phyloP scores from a whole-genome alignment of 345 rosid genomes.

The Melaleuca quinquenervia region DNA sequence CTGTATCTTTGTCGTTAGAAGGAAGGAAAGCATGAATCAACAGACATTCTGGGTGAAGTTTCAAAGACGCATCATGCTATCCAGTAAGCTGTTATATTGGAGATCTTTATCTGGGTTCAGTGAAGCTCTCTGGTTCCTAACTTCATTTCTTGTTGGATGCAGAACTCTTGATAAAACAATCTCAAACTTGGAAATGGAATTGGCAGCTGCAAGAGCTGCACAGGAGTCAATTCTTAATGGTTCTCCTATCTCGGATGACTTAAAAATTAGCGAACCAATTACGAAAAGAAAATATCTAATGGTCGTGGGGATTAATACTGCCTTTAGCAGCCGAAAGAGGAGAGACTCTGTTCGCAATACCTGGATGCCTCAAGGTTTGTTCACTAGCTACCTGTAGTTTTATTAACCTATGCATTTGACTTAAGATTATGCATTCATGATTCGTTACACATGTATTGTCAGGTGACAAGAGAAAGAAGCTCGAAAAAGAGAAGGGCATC shows the following conservation, averaged over 20 bases:
- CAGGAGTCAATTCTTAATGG: conserved; percentile 79
- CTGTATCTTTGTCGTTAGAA: conserved; percentile 14
- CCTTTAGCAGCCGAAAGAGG: conserved; percentile 90
- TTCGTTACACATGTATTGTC: not conserved
- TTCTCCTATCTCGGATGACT: conserved; percentile 60
- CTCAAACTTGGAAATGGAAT: conserved; percentile 70
- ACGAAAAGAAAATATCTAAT: conserved; percentile 63
- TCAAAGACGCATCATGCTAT: conserved; percentile 69
- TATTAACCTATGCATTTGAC: not conserved
- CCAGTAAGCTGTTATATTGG: conserved; percentile 35
- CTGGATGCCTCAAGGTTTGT: conserved; percentile 96
- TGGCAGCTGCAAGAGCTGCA: conserved; percentile 76
- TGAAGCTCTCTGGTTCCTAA: conserved; percentile 1
- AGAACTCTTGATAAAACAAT: conserved; percentile 78
- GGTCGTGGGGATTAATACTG: conserved; percentile 91
- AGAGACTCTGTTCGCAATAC: conserved; percentile 93
- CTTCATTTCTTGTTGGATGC: conserved; percentile 1
- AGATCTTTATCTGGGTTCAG: not conserved
- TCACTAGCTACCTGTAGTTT: not conserved
- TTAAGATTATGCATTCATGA: not conserved
- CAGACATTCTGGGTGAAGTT: conserved; percentile 48
- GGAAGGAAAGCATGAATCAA: conserved; percentile 40
- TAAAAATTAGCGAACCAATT: conserved; percentile 30
- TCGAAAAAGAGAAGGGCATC: conserved; percentile 97
- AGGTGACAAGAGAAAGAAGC: conserved; percentile 83